These are phyloP conservation scores for Solanum sitiens DNA, from an alignment of 257 asterid species.

Conservation along the genomic window DNA sequence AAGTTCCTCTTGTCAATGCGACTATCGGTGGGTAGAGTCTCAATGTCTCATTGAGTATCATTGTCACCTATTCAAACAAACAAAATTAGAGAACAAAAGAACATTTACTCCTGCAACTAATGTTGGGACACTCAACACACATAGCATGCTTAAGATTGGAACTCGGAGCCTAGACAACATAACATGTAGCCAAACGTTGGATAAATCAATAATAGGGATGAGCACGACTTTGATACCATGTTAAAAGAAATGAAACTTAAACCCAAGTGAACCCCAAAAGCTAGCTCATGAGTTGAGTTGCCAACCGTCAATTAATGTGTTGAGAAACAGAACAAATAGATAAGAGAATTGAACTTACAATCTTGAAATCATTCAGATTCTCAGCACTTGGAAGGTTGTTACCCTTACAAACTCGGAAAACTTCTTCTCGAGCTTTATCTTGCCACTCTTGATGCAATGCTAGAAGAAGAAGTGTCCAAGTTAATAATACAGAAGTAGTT, in stretches of 20 bases:
- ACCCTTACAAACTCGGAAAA: constrained; percentile 12
- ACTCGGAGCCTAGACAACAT: not conserved
- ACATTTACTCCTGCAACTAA: not conserved
- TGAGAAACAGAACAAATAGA: not conserved
- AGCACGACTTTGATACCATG: not conserved
- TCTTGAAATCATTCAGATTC: constrained; percentile 18
- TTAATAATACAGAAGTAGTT: constrained; percentile 56
- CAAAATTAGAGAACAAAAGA: not conserved
- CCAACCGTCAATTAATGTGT: not conserved
- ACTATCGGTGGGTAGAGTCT: constrained; percentile 58
- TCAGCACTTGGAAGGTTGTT: constrained; percentile 17
- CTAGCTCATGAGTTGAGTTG: not conserved
- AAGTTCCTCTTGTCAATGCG: constrained; percentile 27
- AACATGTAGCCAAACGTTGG: not conserved
- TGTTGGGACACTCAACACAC: not conserved
- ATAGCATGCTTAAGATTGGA: not conserved
- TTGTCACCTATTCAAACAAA: constrained; percentile 26
- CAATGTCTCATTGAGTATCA: constrained; percentile 60
- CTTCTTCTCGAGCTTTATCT: constrained; percentile 50
- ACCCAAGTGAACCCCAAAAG: not conserved
- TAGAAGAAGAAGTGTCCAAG: constrained; percentile 60
- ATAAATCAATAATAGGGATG: not conserved
- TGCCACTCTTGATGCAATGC: constrained; percentile 70
- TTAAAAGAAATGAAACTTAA: not conserved
- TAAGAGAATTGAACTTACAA: constrained; percentile 2